A percentile compares a stretch with the other conserved stretches of the same genome.
Evolutionary conservation across 176 grass and related monocot genomes (phyloP).

Genomic region (Zea mays): Zm-B73-REFERENCE-NAM-5.0 NC_050098.1:232864001-232864500

Average conservation of each 20-base stretch:
- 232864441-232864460: no score
- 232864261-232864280: not conserved
- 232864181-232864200: not conserved
- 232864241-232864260: not conserved
- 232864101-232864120: no score
- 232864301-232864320: not conserved
- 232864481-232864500: no score
- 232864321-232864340: not conserved
- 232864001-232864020: no score
- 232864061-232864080: no score
- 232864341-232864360: not conserved
- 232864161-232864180: not conserved
- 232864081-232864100: no score
- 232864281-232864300: not conserved
- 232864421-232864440: not conserved
- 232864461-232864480: no score
- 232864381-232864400: not conserved
- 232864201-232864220: not conserved
- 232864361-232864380: not conserved
- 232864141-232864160: no score
- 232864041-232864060: no score
- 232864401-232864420: not conserved
- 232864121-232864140: no score
- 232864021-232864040: no score
- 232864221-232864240: accelerated